phyloP scores from a whole-genome alignment of 2,329 filamentous ascomycete species.

The Thelonectria blattea region DNA sequence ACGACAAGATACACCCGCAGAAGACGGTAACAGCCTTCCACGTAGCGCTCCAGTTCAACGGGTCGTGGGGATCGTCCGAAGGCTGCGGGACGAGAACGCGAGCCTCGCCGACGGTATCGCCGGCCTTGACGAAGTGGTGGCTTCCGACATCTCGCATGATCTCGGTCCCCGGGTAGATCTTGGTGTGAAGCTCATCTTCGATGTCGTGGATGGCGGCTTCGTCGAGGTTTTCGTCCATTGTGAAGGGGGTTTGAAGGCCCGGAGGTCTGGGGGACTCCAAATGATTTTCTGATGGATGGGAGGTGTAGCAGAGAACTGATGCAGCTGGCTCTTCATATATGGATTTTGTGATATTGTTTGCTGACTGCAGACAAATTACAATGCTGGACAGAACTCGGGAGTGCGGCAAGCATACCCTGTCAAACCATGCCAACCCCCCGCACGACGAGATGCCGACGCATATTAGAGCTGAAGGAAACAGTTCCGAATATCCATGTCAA shows the following conservation, averaged over 20 bases:
- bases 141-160: constrained; percentile 19
- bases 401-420: too few relatives aligned
- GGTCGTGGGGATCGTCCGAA: constrained; percentile 13
- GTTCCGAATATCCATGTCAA: too few relatives aligned
- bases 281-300: not conserved
- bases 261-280: too few relatives aligned
- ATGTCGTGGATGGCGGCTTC: constrained; percentile 17
- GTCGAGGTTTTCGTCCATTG: constrained; percentile 17
- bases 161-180: constrained; percentile 14
- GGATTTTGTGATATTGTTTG: not conserved
- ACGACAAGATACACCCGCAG: constrained; percentile 12
- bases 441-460: not conserved
- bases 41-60: constrained; percentile 15
- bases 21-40: constrained; percentile 16
- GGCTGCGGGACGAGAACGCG: constrained; percentile 16
- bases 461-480: not conserved
- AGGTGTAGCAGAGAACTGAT: too few relatives aligned
- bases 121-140: constrained; percentile 17
- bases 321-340: not conserved
- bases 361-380: too few relatives aligned
- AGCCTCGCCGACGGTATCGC: constrained; percentile 12
- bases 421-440: too few relatives aligned
- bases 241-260: not conserved
- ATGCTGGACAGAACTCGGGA: too few relatives aligned
- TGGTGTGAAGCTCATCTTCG: constrained; percentile 17